These are phyloP conservation scores for Agaricus subrufescens DNA, from an alignment of 768 basidiomycete genomes.

Conservation along the genomic window DNA sequence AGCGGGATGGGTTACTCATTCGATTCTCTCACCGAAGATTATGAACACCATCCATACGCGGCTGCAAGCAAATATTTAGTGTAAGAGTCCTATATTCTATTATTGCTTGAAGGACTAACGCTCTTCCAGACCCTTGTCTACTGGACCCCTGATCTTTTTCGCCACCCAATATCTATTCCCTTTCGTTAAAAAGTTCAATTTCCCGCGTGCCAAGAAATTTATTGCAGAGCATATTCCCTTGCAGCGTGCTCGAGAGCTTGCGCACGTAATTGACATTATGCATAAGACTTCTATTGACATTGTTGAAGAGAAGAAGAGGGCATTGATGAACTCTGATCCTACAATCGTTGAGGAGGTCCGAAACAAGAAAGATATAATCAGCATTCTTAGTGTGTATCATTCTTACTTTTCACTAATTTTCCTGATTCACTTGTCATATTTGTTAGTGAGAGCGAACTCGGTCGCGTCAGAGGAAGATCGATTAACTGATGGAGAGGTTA, in stretches of 20 bases:
- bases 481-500: slow-evolving; percentile 27
- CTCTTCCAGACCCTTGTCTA: neutral
- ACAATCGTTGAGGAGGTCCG: slow-evolving; percentile 27
- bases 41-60: too few species aligned
- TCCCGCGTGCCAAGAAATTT: slow-evolving; percentile 26
- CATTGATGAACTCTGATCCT: slow-evolving; percentile 29
- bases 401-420: neutral
- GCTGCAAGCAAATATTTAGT: too few species aligned
- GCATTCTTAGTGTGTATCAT: slow-evolving; percentile 33
- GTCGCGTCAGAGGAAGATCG: slow-evolving; percentile 23
- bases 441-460: slow-evolving; percentile 30
- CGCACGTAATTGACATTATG: slow-evolving; percentile 28
- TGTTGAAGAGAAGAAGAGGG: slow-evolving; percentile 29
- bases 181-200: slow-evolving; percentile 17
- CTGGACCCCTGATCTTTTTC: neutral
- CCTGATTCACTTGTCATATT: neutral
- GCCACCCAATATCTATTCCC: slow-evolving; percentile 12
- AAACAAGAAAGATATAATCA: slow-evolving; percentile 43
- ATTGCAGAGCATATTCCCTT: slow-evolving; percentile 29
- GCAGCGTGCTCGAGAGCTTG: slow-evolving; percentile 18
- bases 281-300: slow-evolving; percentile 31
- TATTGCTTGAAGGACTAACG: neutral
- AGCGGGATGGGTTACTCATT: slow-evolving; percentile 42
- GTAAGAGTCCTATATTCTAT: too few species aligned
- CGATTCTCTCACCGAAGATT: slow-evolving; percentile 23